These are phyloP conservation scores for Aspergillus terreus DNA, from an alignment of 2,329 filamentous ascomycete genomes.

Conservation along the genomic window DNA sequence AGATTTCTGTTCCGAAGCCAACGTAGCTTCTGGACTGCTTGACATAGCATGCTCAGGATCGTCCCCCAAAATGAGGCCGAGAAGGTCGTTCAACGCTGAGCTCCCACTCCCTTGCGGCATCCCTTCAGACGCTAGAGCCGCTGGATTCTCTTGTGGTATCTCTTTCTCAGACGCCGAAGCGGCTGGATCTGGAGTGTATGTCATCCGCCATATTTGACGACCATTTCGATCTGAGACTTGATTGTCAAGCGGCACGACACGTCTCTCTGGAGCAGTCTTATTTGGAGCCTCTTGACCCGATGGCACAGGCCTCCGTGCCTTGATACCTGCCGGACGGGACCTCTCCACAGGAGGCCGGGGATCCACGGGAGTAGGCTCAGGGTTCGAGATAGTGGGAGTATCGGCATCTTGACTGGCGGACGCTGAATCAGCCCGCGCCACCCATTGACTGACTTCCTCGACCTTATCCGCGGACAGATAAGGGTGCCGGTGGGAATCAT, in stretches of 20 bases:
- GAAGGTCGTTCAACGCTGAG: constrained; percentile 2
- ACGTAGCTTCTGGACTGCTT: neutral
- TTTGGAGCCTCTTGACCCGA: neutral
- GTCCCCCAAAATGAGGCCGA: constrained; percentile 5
- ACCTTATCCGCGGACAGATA: constrained; percentile 26
- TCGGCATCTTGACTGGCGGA: neutral
- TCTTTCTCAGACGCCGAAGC: constrained; percentile 14
- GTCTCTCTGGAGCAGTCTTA: neutral
- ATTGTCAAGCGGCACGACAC: neutral
- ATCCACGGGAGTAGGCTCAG: neutral
- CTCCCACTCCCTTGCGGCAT: neutral
- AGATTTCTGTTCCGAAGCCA: neutral
- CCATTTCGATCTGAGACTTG: constrained; percentile 1
- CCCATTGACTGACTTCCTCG: constrained; percentile 28
- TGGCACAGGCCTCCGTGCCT: constrained; percentile 12
- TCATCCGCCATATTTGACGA: constrained; percentile 19
- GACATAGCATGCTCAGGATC: neutral
- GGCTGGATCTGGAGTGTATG: constrained; percentile 17
- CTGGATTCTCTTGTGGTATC: neutral
- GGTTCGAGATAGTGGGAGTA: neutral
- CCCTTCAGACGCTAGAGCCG: constrained; percentile 12
- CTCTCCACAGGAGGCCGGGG: neutral
- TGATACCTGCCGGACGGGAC: constrained; percentile 16
- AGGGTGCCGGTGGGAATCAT: constrained; percentile 11
- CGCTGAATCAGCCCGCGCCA: constrained; percentile 21